A percentile compares a stretch with the other conserved stretches of the same genome.
Evolutionary conservation across 163 green algal genomes (phyloP).

Genomic region (Chloromonas sp.): DNA sequence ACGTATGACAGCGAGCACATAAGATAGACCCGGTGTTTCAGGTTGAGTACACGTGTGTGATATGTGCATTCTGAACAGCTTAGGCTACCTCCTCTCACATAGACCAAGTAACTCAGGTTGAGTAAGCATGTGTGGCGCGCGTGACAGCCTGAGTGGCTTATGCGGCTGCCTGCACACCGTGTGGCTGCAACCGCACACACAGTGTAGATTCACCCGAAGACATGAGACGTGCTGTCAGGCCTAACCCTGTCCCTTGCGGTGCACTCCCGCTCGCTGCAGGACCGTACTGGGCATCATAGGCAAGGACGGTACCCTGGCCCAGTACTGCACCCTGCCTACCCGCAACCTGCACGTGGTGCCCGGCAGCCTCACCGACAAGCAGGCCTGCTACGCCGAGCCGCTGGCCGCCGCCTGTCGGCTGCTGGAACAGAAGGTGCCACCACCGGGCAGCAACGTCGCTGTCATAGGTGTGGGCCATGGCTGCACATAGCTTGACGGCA

Average conservation of each 20-base stretch:
- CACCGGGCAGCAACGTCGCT: slow-evolving; percentile 5
- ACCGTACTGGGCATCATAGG: slow-evolving; percentile 70
- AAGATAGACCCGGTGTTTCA: no score
- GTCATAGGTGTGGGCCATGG: slow-evolving; percentile 13
- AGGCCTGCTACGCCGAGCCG: slow-evolving; percentile 62
- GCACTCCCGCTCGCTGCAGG: slow-evolving; percentile 11
- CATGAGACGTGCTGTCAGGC: no score
- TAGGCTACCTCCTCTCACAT: not conserved
- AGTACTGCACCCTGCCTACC: slow-evolving; percentile 43
- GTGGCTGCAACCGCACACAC: no score
- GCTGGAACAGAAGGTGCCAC: slow-evolving; percentile 45
- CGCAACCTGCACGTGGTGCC: slow-evolving; percentile 58
- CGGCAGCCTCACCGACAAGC: slow-evolving; percentile 37
- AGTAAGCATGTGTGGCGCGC: no score
- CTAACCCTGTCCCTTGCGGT: not conserved
- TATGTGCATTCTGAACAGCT: not conserved
- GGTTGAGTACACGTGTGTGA: no score
- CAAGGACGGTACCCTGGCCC: slow-evolving; percentile 45
- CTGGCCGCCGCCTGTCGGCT: slow-evolving; percentile 65
- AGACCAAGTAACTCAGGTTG: not conserved
- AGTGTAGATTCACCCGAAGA: no score
- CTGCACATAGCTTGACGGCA: not conserved
- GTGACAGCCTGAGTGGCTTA: no score
- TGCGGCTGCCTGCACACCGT: no score
- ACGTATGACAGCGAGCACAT: no score